These are phyloP conservation scores for Limonomyces culmigenus DNA, from an alignment of 1,284 basidiomycete species.

Conservation along the genomic window DNA sequence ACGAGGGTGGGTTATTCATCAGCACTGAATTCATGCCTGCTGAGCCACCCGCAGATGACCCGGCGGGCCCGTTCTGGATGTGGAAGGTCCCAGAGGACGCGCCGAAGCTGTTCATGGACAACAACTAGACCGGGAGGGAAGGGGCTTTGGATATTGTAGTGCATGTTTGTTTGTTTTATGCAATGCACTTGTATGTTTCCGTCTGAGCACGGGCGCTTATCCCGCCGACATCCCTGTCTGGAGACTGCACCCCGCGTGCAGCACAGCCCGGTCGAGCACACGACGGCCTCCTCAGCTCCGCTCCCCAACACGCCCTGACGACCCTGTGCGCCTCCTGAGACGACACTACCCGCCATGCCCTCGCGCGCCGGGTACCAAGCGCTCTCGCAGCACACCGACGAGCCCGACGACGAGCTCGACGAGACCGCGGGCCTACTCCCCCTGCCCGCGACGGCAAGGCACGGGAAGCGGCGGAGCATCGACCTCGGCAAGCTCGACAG, in stretches of 20 bases:
- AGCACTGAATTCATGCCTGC: not conserved
- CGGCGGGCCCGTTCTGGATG: not conserved
- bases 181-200: not conserved
- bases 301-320: too few species aligned
- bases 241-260: too few species aligned
- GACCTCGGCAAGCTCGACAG: conserved; percentile 63
- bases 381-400: conserved; percentile 29
- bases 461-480: conserved; percentile 37
- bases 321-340: too few species aligned
- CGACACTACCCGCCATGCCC: too few species aligned
- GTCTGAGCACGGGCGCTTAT: too few species aligned
- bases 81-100: not conserved
- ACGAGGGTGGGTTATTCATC: not conserved
- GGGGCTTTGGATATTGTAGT: not conserved
- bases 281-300: too few species aligned
- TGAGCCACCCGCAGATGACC: not conserved
- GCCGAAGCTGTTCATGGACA: not conserved
- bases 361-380: conserved; percentile 48
- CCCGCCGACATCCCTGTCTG: too few species aligned
- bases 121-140: not conserved
- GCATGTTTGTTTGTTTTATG: not conserved
- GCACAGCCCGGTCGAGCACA: too few species aligned
- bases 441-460: conserved; percentile 17
- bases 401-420: not conserved
- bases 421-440: conserved; percentile 25